phyloP scores from a whole-genome alignment of 1,284 basidiomycete genomes.

The Omphalotus olearius region DNA sequence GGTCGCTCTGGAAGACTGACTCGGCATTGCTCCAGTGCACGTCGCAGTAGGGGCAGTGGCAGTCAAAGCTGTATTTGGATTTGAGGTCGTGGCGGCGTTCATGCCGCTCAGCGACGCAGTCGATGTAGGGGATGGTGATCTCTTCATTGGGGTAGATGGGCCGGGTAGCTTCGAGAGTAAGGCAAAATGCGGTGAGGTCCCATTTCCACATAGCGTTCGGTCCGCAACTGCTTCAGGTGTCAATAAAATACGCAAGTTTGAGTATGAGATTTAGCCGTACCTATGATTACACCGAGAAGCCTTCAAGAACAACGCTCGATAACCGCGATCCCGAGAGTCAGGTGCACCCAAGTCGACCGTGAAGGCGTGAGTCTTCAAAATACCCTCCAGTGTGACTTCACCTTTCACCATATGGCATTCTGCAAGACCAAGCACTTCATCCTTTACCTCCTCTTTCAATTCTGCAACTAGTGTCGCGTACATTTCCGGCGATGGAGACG shows the following conservation, averaged over 20 bases:
- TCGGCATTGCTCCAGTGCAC: slow-evolving; percentile 16
- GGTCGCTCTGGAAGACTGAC: slow-evolving; percentile 23
- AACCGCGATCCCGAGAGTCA: slow-evolving; percentile 15
- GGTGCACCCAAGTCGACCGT: slow-evolving; percentile 27
- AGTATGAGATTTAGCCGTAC: slow-evolving; percentile 19
- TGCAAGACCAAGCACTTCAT: slow-evolving; percentile 21
- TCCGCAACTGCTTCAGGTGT: slow-evolving; percentile 38
- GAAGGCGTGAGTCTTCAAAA: slow-evolving; percentile 33
- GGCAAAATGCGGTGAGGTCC: slow-evolving; percentile 29
- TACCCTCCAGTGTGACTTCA: slow-evolving; percentile 22
- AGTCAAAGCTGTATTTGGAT: slow-evolving; percentile 31
- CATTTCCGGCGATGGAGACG: slow-evolving; percentile 21
- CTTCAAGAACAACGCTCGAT: slow-evolving; percentile 30
- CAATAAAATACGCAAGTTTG: neutral
- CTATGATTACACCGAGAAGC: slow-evolving; percentile 39
- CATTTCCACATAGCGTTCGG: slow-evolving; percentile 39
- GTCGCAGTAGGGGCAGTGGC: slow-evolving; percentile 31
- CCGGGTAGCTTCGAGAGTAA: slow-evolving; percentile 34
- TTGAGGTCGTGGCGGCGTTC: slow-evolving; percentile 25
- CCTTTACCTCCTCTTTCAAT: slow-evolving; percentile 15
- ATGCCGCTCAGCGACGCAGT: slow-evolving; percentile 22
- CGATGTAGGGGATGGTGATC: slow-evolving; percentile 38
- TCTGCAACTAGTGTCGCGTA: slow-evolving; percentile 25
- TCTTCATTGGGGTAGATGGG: slow-evolving; percentile 35
- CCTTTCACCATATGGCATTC: slow-evolving; percentile 16